Evolutionary conservation across 2,329 filamentous ascomycete species (phyloP), one percentile per base, ranked within the genome.

Genomic region (Colletotrichum coccodes): DNA sequence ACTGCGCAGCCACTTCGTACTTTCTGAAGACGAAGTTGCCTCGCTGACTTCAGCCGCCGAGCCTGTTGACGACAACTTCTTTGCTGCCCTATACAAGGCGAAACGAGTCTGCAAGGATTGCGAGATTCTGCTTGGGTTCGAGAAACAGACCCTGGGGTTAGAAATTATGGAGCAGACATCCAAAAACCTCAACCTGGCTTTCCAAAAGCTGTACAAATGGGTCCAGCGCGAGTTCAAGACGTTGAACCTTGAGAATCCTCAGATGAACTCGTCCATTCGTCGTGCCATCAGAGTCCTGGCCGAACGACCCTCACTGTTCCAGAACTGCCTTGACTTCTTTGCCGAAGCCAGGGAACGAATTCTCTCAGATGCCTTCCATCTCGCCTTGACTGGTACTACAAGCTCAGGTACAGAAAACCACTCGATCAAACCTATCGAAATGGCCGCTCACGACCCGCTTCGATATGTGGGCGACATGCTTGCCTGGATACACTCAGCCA

Each of bases 391-490:
- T 0, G 95, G 95, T 42, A 87, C 84, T 2, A 83, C 86, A 14
- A 82, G 88, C 6, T 86, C 85, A 12, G 87, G 89, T 0, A 84
- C 85, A 30, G 85, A 87, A 50, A 88, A 92, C 70, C 82, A 83
- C 28, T 87, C 87, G 3, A 84, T 92, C 40, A 98, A 98, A 76
- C 95, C 96, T 0, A 99, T 99, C 71, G 95, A 99, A 77, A 89
- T 98, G 74, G 92, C 91, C 12, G 95, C 96, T 1, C 95, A 98
- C 77, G 96, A 99, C 76, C 91, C 94, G 1, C 82, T 98, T 30
- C 90, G 96, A 23, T 98, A 98, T 78, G 90, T 97, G 3, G 94
- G 96, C 60, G 96, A 99, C 77, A 99, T 99, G 95, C 87, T 99
- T 16, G 96, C 96, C 6, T 99, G 96, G 96, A 90, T 92, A 6